phyloP scores from a whole-genome alignment of 495 filamentous ascomycete species.

The Cairneyella variabilis region DNA sequence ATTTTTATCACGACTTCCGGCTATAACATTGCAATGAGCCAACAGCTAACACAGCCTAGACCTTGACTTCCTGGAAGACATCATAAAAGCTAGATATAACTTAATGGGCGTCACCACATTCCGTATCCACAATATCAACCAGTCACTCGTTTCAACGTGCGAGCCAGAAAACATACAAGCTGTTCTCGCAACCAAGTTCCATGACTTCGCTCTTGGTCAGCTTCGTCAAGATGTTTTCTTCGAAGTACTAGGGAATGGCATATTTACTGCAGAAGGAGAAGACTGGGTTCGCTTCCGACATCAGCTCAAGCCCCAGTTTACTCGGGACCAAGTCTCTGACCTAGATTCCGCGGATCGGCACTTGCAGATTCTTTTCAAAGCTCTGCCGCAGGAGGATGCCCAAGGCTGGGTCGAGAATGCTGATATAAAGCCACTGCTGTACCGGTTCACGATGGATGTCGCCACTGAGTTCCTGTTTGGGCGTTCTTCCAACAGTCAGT shows the following conservation, averaged over 20 bases:
- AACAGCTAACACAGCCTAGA: slow-evolving; percentile 5
- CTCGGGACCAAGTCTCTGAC: slow-evolving; percentile 40
- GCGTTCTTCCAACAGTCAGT: slow-evolving; percentile 22
- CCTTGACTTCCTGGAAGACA: slow-evolving; percentile 19
- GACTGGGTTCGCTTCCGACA: slow-evolving; percentile 33
- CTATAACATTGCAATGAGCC: neutral
- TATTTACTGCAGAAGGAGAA: slow-evolving; percentile 42
- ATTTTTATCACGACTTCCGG: no score
- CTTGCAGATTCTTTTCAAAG: slow-evolving; percentile 35
- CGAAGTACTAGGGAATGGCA: slow-evolving; percentile 39
- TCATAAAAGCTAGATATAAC: slow-evolving; percentile 6
- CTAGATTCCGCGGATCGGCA: slow-evolving; percentile 48
- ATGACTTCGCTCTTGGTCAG: slow-evolving; percentile 30
- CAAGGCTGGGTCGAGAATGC: slow-evolving; percentile 25
- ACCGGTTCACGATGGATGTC: slow-evolving; percentile 63
- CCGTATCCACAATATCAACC: slow-evolving; percentile 2
- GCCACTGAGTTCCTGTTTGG: slow-evolving; percentile 68
- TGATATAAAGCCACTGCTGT: slow-evolving; percentile 57
- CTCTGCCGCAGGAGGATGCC: slow-evolving; percentile 30
- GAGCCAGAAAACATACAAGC: slow-evolving; percentile 35
- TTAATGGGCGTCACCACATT: slow-evolving; percentile 9
- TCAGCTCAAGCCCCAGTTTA: slow-evolving; percentile 39
- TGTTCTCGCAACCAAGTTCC: slow-evolving; percentile 33
- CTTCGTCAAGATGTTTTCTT: slow-evolving; percentile 21
- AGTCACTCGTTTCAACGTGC: slow-evolving; percentile 3